phyloP scores from a whole-genome alignment of 2,329 filamentous ascomycete genomes.

The Chaetomiaceae sp. region DNA sequence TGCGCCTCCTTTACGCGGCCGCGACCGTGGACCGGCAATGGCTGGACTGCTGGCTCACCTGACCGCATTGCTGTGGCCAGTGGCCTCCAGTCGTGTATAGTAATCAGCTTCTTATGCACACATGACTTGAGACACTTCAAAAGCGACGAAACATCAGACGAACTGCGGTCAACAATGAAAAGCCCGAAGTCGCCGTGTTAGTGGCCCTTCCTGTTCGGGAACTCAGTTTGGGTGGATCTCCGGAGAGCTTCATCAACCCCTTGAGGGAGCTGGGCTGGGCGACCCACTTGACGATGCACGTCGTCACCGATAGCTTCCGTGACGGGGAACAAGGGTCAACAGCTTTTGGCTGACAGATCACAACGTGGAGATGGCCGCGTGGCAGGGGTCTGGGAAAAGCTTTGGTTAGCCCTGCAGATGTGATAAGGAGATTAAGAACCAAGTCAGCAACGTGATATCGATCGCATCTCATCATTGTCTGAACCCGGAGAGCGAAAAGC shows the following conservation, averaged over 20 bases:
- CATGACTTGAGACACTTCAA: too few species aligned
- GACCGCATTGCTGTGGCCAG: neutral
- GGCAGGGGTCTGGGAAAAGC: neutral
- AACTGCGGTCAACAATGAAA: too few species aligned
- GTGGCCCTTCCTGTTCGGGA: constrained; percentile 15
- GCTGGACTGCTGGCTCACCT: constrained; percentile 6
- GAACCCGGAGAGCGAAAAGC: neutral
- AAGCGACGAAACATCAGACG: neutral
- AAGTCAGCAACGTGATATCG: neutral
- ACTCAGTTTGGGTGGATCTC: constrained; percentile 3
- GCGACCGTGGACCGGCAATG: neutral
- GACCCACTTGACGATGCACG: constrained; percentile 14
- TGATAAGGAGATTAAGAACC: constrained; percentile 12
- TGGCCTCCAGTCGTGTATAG: too few species aligned
- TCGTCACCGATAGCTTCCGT: constrained; percentile 21
- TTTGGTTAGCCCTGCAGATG: constrained; percentile 1
- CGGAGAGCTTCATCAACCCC: neutral
- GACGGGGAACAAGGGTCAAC: constrained; percentile 16
- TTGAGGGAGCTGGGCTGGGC: neutral
- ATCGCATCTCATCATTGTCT: constrained; percentile 4
- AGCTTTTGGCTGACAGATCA: constrained; percentile 11
- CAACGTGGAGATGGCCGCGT: constrained; percentile 3
- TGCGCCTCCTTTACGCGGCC: constrained; percentile 6
- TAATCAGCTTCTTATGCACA: too few species aligned
- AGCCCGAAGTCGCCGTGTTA: too few species aligned